Evolutionary conservation across 192 early-diverging fungal species (phyloP), one percentile per base, ranked within the genome.

Genomic region (Hyaloraphidium curvatum): DNA sequence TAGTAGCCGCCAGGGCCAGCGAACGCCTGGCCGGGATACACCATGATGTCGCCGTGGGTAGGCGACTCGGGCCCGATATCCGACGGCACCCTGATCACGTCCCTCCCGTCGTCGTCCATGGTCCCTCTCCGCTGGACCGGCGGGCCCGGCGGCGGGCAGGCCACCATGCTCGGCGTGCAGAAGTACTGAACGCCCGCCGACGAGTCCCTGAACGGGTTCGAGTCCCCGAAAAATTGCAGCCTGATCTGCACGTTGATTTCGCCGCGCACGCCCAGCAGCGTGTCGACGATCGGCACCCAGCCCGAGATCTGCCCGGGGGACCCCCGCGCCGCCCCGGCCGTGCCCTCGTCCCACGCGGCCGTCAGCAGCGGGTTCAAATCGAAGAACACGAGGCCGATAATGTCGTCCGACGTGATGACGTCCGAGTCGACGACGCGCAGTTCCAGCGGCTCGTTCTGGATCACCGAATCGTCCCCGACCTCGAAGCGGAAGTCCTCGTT

Each of bases 371-470:
- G 81, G 56, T 86, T 83, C 28, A 87, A 59, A 53, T 87, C 85
- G 43, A 87, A 64, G 48, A 79, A 73, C 11, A 87, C 83, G 17
- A 75, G 74, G 4, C 85, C 85, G 30, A 87, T 81, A 25, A 77
- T 76, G 58, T 87, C 82, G 40, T 79, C 76, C 51, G 74, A 77
- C 14, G 55, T 54, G 2, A 56, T 54, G 0, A 54, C 52, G 25
- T 59, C 56, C 16, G 68, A 67, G 62, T 86, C 85, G 59, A 87
- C 62, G 2, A 87, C 69, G 31, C 79, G 76, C 11, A 87, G 60
- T 63, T 84, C 83, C 22, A 87, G 62, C 1, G 85, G 85, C 30
- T 84, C 85, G 58, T 86, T 83, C 59, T 87, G 83, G n/a, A 87
- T 57, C 53, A 75, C 75, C 0, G 78, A 70, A 60, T 87, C 84